A percentile compares a stretch with the other conserved stretches of the same genome.
phyloP scores from a whole-genome alignment of 306 rosid genomes.

The Alnus rubra region DNA sequence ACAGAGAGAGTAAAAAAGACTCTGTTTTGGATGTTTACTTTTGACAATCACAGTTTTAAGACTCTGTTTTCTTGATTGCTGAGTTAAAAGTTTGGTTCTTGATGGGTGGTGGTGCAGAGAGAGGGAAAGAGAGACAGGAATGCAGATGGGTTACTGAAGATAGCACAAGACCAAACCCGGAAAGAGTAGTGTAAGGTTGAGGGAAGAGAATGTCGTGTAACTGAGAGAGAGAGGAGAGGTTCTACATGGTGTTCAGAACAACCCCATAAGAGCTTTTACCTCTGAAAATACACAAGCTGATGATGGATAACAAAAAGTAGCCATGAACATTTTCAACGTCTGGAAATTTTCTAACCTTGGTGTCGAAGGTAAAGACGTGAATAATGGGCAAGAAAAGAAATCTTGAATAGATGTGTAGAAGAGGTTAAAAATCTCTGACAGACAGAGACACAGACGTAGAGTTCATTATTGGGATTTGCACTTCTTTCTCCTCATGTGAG shows the following conservation, averaged over 20 bases:
- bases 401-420: slow-evolving; percentile 20
- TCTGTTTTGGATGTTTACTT: not conserved
- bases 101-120: not conserved
- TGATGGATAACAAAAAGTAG: not conserved
- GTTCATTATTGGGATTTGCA: slow-evolving; percentile 36
- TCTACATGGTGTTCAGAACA: not conserved
- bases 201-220: slow-evolving; percentile 3
- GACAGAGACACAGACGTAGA: not conserved
- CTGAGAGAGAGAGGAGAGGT: not conserved
- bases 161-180: not conserved
- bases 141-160: not conserved
- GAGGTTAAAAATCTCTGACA: slow-evolving; percentile 24
- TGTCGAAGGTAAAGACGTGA: not conserved
- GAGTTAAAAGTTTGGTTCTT: not conserved
- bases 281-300: not conserved
- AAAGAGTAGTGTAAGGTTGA: not conserved
- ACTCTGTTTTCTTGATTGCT: not conserved
- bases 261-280: slow-evolving; percentile 6
- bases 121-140: not conserved
- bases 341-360: no score
- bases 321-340: no score
- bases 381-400: not conserved
- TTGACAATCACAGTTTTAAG: not conserved
- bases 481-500: slow-evolving; percentile 1
- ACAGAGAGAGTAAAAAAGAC: no score